These are phyloP conservation scores for Echinochloa phyllopogon DNA, from an alignment of 176 grass and related monocot genomes.

Conservation along the genomic window DNA sequence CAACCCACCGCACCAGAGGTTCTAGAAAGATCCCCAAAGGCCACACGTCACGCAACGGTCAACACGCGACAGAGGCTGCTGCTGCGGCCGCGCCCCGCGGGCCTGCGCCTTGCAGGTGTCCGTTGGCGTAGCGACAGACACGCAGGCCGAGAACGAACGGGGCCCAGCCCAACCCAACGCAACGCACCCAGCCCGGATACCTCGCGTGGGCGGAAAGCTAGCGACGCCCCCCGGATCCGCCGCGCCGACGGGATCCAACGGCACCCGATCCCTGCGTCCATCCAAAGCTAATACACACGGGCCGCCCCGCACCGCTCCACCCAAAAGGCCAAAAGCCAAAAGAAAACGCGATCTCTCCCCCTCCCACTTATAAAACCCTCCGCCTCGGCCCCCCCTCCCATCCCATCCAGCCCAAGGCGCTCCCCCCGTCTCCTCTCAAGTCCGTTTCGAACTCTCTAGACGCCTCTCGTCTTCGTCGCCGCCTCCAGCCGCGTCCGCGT, in stretches of 20 bases:
- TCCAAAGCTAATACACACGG: constrained; percentile 41
- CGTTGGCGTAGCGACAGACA: constrained; percentile 11
- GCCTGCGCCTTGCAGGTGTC: constrained; percentile 26
- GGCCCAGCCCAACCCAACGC: background rate
- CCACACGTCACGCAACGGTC: constrained; percentile 3
- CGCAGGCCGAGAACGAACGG: background rate
- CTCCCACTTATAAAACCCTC: constrained; percentile 4
- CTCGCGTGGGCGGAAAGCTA: constrained; percentile 43
- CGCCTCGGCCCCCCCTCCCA: background rate
- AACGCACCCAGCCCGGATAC: background rate
- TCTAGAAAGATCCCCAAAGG: background rate
- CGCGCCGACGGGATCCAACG: constrained; percentile 30
- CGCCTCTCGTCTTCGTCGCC: background rate
- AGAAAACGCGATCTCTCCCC: background rate
- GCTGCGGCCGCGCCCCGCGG: background rate
- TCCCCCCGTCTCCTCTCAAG: background rate
- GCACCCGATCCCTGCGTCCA: constrained; percentile 47
- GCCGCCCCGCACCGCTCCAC: background rate
- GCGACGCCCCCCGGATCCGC: background rate
- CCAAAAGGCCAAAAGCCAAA: background rate
- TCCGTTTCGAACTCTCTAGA: constrained; percentile 23
- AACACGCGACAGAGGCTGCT: background rate
- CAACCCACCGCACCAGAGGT: background rate
- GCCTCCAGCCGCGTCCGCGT: background rate
- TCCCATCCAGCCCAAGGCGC: constrained; percentile 1